Evolutionary conservation across 192 early-diverging fungal genomes (phyloP), one percentile per base, ranked within the genome.

Genomic region (Thamnidium elegans): DNA sequence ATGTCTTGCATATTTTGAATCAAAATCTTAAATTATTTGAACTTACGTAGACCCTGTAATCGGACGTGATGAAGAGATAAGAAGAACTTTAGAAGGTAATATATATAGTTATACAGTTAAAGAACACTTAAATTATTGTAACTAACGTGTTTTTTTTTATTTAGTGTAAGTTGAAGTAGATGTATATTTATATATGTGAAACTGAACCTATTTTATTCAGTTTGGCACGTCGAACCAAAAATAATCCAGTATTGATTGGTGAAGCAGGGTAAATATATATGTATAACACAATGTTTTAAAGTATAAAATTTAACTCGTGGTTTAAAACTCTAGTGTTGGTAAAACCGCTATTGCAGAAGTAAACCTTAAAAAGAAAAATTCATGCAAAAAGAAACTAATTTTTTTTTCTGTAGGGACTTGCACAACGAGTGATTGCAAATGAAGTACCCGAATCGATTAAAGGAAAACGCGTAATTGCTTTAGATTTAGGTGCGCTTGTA

Each of bases 321-420:
- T 9, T 26, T 42, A 8, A 23, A 1, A 9, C 9, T 31, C 45
- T 20, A 75, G 51, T 54, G 87, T 89, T 0, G 91, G 91, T 42
- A 92, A 92, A 61, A 92, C 91, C 0, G 88, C 91, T 39, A 91
- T 92, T 53, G 90, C 85, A 14, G 90, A 92, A 46, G 70, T 72
- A 67, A 26, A 26, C 26, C 26, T 26, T 23, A 53, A 20, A 34
- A 32, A 19, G 13, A 55, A 55, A 55, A 32, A n/a, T 44, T 13
- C 9, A 14, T 7, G 9, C 5, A 52, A 50, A 50, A 30, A 55
- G 31, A 55, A n/a, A 55, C 34, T 56, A 56, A 56, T 34, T 20
- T 51, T 21, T 44, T 32, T 23, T 52, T 50, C 17, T 31, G 17
- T 54, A 72, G 65, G 90, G 90, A 8, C 74, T 92, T 34, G 90